Base-by-base conservation (phyloP, 2,329 filamentous ascomycete genomes). In the Xenosphaeropsis pyriputrescens region DNA sequence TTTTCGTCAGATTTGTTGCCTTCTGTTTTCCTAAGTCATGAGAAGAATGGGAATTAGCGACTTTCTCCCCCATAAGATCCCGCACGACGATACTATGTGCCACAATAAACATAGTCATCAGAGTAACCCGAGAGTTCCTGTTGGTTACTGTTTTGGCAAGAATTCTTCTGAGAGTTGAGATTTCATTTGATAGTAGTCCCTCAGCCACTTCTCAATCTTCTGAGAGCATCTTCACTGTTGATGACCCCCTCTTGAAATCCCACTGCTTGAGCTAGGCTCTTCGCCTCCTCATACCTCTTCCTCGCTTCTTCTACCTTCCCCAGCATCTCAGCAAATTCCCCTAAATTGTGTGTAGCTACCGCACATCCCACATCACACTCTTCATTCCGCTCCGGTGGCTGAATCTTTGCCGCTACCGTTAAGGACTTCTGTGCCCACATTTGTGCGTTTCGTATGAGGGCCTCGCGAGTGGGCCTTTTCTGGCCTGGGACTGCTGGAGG, bases 291-390 rank as follows among this genome's bases (percentile, higher is more conserved):
- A 52, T 83, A 94, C 51, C 71, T 72, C 47, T 65, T 67, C 49
- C 68, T 68, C 2, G 89, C 86, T 46, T 81, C 68, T 4, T 63
- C 62, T 1, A 65, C 50, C 48, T 82, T 70, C 1, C 80, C 79
- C 42, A 77, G 60, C 70, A 91, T 78, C 46, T 82, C 75, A 1
- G 83, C 79, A 47, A 95, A 79, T 49, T 93, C 83, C 17, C 78
- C 89, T 38, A 94, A 70, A 53, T 93, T 93, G 57, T 85, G 82
- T n/a, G 83, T 75, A 6, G 88, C 82, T 5, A 80, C 81, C 2
- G 80, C 81, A 51, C 88, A 95, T 2, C 80, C 84, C 39, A 80
- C 58, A 54, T 93, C 85, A 52, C 89, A 95, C 52, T 93, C 85
- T 36, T 78, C 68, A 2, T 75, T 83, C 31, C 84, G 67, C 3